These are phyloP conservation scores for Podaxis rugospora DNA, from an alignment of 768 basidiomycete genomes.

Conservation along the genomic window DNA sequence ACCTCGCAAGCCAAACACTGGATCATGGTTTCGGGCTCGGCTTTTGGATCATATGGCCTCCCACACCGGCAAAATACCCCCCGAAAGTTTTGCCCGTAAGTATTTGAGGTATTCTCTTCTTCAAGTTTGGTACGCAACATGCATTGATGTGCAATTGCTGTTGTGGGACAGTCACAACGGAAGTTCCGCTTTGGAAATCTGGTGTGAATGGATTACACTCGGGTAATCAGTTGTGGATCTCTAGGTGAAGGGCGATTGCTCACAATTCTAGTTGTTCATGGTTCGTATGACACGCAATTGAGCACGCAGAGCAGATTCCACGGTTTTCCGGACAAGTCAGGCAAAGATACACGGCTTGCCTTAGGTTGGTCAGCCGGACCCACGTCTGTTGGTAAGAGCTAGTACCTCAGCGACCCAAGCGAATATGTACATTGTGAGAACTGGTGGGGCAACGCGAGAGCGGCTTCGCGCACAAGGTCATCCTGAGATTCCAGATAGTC, in stretches of 20 bases:
- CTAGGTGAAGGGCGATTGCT: constrained; percentile 15
- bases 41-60: constrained; percentile 64
- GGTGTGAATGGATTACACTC: constrained; percentile 4
- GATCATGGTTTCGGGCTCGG: constrained; percentile 81
- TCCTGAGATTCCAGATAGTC: constrained; percentile 46
- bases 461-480: constrained; percentile 45
- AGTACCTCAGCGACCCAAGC: constrained; percentile 50
- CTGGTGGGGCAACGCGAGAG: constrained; percentile 56
- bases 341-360: constrained; percentile 82
- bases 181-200: constrained; percentile 81
- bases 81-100: constrained; percentile 72
- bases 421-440: constrained; percentile 64
- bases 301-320: constrained; percentile 81
- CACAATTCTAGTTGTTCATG: constrained; percentile 82
- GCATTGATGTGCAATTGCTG: constrained; percentile 55
- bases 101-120: constrained; percentile 53
- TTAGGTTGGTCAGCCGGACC: constrained; percentile 19
- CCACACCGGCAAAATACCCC: constrained; percentile 74
- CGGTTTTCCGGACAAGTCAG: constrained; percentile 62
- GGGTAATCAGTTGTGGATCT: not conserved
- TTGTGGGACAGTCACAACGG: constrained; percentile 82
- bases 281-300: constrained; percentile 81
- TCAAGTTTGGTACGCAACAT: constrained; percentile 53
- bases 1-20: constrained; percentile 87
- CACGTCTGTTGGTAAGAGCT: constrained; percentile 3